phyloP scores from a whole-genome alignment of 345 rosid species.

The Euphorbia pulcherrima region DNA sequence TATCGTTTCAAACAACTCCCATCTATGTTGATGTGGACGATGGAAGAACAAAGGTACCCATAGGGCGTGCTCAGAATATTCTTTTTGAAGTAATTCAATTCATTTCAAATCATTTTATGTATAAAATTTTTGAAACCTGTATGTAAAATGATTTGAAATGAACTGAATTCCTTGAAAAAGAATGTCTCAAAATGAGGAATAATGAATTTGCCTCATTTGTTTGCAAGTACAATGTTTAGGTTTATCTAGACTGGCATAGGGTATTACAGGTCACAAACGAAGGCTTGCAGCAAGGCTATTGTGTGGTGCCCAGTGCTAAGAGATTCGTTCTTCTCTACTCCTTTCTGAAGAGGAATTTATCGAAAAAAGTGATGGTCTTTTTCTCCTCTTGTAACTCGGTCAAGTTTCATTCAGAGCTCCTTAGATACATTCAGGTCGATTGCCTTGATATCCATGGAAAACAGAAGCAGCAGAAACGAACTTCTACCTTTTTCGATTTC shows the following conservation, averaged over 20 bases:
- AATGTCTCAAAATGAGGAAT: too few relatives aligned
- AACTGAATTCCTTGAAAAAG: too few relatives aligned
- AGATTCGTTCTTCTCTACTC: conserved; percentile 85
- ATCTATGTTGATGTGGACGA: conserved; percentile 90
- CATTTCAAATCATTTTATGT: too few relatives aligned
- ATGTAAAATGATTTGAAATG: too few relatives aligned
- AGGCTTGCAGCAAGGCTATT: conserved; percentile 92
- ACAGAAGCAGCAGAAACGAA: conserved; percentile 85
- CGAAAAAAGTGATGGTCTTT: conserved; percentile 96
- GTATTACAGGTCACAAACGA: conserved; percentile 83
- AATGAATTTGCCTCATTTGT: not conserved
- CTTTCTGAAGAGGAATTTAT: conserved; percentile 78
- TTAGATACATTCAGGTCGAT: conserved; percentile 69
- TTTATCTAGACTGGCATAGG: conserved; percentile 13
- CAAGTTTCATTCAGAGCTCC: conserved; percentile 80
- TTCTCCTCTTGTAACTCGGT: conserved; percentile 98
- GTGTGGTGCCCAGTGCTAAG: conserved; percentile 76
- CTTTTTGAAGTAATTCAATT: too few relatives aligned
- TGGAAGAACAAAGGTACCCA: conserved; percentile 74
- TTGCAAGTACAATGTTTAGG: not conserved
- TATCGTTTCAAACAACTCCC: conserved; percentile 81
- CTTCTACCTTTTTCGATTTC: conserved; percentile 89
- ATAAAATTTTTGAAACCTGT: too few relatives aligned
- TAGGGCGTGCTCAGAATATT: too few relatives aligned
- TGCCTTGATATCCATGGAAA: conserved; percentile 89